phyloP scores from a whole-genome alignment of 192 early-diverging fungal species.

The Globomyces pollinis-pini region DNA sequence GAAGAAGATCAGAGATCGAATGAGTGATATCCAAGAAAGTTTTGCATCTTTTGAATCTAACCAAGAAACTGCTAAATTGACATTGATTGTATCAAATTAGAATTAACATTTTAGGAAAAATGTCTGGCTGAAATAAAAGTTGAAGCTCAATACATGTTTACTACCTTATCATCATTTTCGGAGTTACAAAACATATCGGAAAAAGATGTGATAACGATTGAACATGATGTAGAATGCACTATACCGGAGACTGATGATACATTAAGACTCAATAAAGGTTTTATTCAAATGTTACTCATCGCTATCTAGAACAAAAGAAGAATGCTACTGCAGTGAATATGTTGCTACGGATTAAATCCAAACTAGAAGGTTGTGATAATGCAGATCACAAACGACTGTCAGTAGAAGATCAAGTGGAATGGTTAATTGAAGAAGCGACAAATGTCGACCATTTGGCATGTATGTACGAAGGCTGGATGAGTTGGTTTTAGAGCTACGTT shows the following conservation, averaged over 20 bases:
- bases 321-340: slow-evolving; percentile 59
- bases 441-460: slow-evolving; percentile 58
- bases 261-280: neutral
- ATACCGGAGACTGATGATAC: neutral
- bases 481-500: slow-evolving; percentile 77
- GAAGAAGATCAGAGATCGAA: neutral
- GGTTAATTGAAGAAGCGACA: slow-evolving; percentile 59
- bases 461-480: slow-evolving; percentile 89
- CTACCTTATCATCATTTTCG: neutral
- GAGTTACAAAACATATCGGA: neutral
- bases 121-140: neutral
- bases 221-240: neutral
- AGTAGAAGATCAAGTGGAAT: slow-evolving; percentile 39
- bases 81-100: neutral
- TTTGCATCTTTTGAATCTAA: neutral
- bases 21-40: neutral
- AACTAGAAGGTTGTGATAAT: slow-evolving; percentile 61
- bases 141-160: neutral
- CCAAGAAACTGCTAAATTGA: neutral
- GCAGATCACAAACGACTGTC: slow-evolving; percentile 22
- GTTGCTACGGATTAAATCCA: slow-evolving; percentile 51
- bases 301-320: slow-evolving; percentile 22
- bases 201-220: slow-evolving; percentile 8
- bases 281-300: neutral
- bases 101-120: neutral